Evolutionary conservation across 352 stramenopile genomes (phyloP), one percentile per base, ranked within the genome.

Genomic region (Phytophthora pluvialis): DNA sequence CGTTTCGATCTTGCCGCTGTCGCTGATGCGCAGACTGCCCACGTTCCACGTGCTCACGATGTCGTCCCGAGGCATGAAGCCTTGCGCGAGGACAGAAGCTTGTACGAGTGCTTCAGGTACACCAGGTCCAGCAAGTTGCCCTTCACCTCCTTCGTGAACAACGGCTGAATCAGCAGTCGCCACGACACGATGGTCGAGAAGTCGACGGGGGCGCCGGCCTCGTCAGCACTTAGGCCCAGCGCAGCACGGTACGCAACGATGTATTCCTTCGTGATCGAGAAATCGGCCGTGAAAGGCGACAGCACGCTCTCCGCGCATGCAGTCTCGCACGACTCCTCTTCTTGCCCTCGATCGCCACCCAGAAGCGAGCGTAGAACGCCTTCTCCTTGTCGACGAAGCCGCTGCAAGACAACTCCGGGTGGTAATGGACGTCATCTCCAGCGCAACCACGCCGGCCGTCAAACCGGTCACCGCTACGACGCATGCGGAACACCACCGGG

Each of bases 51-150:
- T 79, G 60, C 86, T 95, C 39, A 89, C 72, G 15, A 96, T 79
- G 35, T 88, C 75, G 42, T 95, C 86, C 25, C 86, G 82, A 25
- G 75, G 66, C 28, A 77, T 16, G 60, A 72, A 35, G 58, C 57
- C 50, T 78, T 77, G 38, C 60, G 66, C 31, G 69, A 61, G 7
- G 70, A 73, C 47, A 95, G 50, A 18, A 94, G 48, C 67, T 93
- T 91, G 73, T 94, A 91, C 63, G 82, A 92, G 74, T 95, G 86
- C 54, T 87, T 93, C 8, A 95, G 46, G 63, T 97, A 88, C 39
- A 97, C 86, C 4, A 97, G 52, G 45, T 91, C 71, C 3, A 97
- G 70, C 58, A 97, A 40, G 63, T 95, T 94, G 35, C 85, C 86
- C 44, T 86, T 75, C 33, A 95, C 83, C 45, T 96, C 82, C 52